Evolutionary conservation across 1,284 basidiomycete genomes (phyloP), one percentile per base, ranked within the genome.

Genomic region (Xanthoconium separans): DNA sequence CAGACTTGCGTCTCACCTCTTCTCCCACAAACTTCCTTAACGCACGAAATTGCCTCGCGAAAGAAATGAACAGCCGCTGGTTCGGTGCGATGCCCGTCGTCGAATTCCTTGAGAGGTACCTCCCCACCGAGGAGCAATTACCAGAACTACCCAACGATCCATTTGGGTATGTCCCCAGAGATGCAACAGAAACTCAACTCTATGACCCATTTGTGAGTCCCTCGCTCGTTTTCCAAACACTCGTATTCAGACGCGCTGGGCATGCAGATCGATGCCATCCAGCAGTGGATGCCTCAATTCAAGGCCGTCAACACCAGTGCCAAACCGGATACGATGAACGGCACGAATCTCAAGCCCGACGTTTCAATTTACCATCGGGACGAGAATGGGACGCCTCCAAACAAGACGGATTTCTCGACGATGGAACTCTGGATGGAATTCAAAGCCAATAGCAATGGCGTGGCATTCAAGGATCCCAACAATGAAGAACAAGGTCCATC

Each of bases 151-250:
- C 31, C 4, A 15, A 22, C 4, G 12, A 50, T 20, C 56, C 29
- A 3, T 58, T 58, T 44, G 3, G 24, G 15, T 9, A 8, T 1
- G 43, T 46, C 10, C 55, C 48, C 0, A 30, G 3, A 1, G 15
- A 18, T 1, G 46, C 33, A 5, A 8, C n/a, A 2, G 57, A 55
- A 9, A 43, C 31, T 30, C 2, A 22, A 0, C n/a, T 36, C 10
- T 55, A 50, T 18, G 6, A n/a, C 1, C 24, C 22, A 0, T 58
- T 58, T 2, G 51, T 58, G 40, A 46, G 47, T 47, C 12, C 18
- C 22, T 20, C 6, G 20, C 12, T 22, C 5, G 3, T 22, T 13
- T 13, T 3, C 2, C 12, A 41, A 41, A 1, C 20, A 22, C 8
- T 13, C 34, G 12, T 36, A 8, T 36, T 20, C 11, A 22, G 20